Percentiles rank a stretch among this genome's conserved stretches.
Evolutionary conservation across 345 rosid species (phyloP).

Genomic region (Gossypium turneri): DNA sequence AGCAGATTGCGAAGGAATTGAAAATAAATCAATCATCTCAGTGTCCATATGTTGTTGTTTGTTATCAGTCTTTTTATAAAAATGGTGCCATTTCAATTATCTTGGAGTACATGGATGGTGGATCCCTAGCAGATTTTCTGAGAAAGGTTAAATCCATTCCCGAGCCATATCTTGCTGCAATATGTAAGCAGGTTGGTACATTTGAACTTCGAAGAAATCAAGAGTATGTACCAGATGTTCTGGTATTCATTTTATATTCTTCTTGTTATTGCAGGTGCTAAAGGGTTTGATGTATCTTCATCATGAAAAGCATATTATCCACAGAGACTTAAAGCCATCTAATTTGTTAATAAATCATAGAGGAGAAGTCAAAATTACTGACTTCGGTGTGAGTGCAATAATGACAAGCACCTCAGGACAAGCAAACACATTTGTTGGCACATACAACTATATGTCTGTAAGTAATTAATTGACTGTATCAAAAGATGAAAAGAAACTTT

Average conservation of each 20-base stretch:
- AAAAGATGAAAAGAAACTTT: not conserved
- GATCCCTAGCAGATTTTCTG: conserved; percentile 64
- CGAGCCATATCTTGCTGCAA: conserved; percentile 63
- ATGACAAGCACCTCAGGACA: conserved; percentile 62
- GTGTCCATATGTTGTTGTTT: conserved; percentile 63
- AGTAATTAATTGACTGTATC: conserved; percentile 33
- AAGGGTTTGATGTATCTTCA: conserved; percentile 78
- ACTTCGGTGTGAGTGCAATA: conserved; percentile 90
- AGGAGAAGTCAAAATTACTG: conserved; percentile 95
- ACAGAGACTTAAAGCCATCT: conserved; percentile 79
- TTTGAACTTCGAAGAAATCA: not conserved
- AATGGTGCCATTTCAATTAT: conserved; percentile 66
- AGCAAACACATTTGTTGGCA: conserved; percentile 82
- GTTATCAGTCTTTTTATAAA: conserved; percentile 63
- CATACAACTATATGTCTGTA: conserved; percentile 87
- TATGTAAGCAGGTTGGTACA: conserved; percentile 67
- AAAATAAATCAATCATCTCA: conserved; percentile 71
- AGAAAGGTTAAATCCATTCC: conserved; percentile 54
- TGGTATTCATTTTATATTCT: conserved; percentile 10
- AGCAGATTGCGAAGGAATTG: conserved; percentile 60
- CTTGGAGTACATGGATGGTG: conserved; percentile 79
- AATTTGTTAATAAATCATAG: conserved; percentile 84
- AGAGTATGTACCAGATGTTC: not conserved
- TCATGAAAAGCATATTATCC: conserved; percentile 68
- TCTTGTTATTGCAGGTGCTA: conserved; percentile 52